These are phyloP conservation scores for Anthostomella pinea DNA, from an alignment of 2,329 filamentous ascomycete genomes.

Conservation along the genomic window DNA sequence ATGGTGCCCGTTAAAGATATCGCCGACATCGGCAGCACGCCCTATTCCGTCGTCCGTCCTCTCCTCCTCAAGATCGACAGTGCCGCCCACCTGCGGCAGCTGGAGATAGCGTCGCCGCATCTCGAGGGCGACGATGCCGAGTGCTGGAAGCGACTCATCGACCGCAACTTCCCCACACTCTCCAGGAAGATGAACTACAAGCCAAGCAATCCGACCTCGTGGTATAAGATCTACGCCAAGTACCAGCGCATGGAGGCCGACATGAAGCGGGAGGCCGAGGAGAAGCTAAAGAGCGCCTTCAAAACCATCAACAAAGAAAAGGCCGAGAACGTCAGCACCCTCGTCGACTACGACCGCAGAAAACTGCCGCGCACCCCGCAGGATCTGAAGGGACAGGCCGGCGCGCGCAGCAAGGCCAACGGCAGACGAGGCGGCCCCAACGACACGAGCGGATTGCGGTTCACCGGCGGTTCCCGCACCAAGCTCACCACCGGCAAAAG, in stretches of 20 bases:
- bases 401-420: conserved; percentile 10
- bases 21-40: conserved; percentile 67
- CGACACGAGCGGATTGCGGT: conserved; percentile 36
- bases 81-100: conserved; percentile 68
- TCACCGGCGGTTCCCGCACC: conserved; percentile 48
- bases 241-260: conserved; percentile 59
- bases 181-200: conserved; percentile 58
- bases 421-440: conserved; percentile 17
- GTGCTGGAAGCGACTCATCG: conserved; percentile 78
- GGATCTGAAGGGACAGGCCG: conserved; percentile 27
- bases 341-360: conserved; percentile 47
- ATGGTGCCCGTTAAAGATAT: conserved; percentile 40
- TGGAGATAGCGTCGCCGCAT: conserved; percentile 77
- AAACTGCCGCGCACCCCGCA: conserved; percentile 42
- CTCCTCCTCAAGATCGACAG: conserved; percentile 71
- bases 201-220: conserved; percentile 65
- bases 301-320: conserved; percentile 57
- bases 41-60: conserved; percentile 62
- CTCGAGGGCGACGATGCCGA: conserved; percentile 67
- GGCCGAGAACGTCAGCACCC: conserved; percentile 53
- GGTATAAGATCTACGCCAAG: conserved; percentile 74
- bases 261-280: conserved; percentile 56
- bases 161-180: conserved; percentile 69
- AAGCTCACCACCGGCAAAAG: conserved; percentile 51
- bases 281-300: conserved; percentile 54